Base-by-base conservation (phyloP, 2,329 filamentous ascomycete genomes). In the Sphaceloma murrayae region DNA sequence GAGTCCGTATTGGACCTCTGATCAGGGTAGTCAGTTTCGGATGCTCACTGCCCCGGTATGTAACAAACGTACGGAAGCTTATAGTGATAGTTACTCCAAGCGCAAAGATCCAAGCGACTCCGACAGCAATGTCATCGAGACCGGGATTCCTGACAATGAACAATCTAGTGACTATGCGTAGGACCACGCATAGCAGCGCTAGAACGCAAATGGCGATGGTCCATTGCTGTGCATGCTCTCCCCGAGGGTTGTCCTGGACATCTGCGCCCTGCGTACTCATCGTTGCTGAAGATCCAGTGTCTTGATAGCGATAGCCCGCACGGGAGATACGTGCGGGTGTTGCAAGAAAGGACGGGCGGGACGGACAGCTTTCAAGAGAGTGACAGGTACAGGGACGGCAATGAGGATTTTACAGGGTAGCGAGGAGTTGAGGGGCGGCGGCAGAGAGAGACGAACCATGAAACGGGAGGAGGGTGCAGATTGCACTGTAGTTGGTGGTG, bases 101-200 rank as follows among this genome's bases (percentile, higher is more conserved):
- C 10, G 27, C 30, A 16, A 43, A 43, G 4, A 43, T 16, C 40
- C 40, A 43, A 14, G 40, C 40, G 11, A 43, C 19, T 17, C 21
- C 27, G 4, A 43, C 21, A 14, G 17, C 26, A 14, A 43, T 22
- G 27, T 43, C 40, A n/a, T 43, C 40, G 17, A 32, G 30, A 24
- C 40, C 40, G 11, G 40, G 40, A 9, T 43, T 43, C 27, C 40
- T 32, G 30, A 43, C 40, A 17, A 43, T 34, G 30, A 43, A 43
- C 16, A 26, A 32, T 32, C 40, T 21, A 11, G 40, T 43, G 7
- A 43, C 27, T 14, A 43, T 29, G 19, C 40, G 27, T 4, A 34
- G 18, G 8, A 43, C 17, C n/a, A 43, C 40, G 17, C 27, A 34
- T 6, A 43, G 11, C 16, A 43, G 24, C 17, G 40, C 40, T n/a